These are phyloP conservation scores for Tetraselmis chui DNA, from an alignment of 139 green algal species.

Conservation along the genomic window DNA sequence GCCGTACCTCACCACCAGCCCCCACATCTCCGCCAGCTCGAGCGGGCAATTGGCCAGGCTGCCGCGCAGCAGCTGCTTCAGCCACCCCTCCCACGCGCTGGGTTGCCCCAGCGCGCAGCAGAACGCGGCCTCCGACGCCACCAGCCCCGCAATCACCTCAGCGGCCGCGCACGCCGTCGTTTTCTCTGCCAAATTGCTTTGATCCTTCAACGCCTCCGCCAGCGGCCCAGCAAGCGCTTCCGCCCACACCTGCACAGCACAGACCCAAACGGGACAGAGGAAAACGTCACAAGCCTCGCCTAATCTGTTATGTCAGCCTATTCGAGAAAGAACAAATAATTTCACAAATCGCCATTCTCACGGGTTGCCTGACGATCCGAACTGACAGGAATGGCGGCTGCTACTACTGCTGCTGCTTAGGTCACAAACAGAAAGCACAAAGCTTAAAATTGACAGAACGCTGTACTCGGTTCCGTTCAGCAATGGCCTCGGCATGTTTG, in stretches of 20 bases:
- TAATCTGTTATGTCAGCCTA: too few species aligned
- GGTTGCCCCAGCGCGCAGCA: background rate
- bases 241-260: background rate
- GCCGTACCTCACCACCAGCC: slow-evolving; percentile 32
- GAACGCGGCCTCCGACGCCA: slow-evolving; percentile 34
- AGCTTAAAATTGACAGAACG: too few species aligned
- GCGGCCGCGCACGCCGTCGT: slow-evolving; percentile 36
- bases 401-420: too few species aligned
- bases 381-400: too few species aligned
- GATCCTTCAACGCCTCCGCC: slow-evolving; percentile 26
- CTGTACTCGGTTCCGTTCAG: too few species aligned
- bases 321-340: too few species aligned
- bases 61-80: background rate
- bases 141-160: slow-evolving; percentile 53
- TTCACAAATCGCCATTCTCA: too few species aligned
- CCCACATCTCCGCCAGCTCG: slow-evolving; percentile 49
- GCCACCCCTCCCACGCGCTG: background rate
- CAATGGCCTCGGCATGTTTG: too few species aligned
- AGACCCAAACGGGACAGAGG: too few species aligned
- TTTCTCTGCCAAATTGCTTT: slow-evolving; percentile 35
- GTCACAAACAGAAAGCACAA: too few species aligned
- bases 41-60: slow-evolving; percentile 34
- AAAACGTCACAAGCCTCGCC: too few species aligned
- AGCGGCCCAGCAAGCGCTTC: slow-evolving; percentile 10
- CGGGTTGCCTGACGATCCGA: too few species aligned